Evolutionary conservation across 192 early-diverging fungal species (phyloP).

Genomic region (Coemansia sp.): DNA sequence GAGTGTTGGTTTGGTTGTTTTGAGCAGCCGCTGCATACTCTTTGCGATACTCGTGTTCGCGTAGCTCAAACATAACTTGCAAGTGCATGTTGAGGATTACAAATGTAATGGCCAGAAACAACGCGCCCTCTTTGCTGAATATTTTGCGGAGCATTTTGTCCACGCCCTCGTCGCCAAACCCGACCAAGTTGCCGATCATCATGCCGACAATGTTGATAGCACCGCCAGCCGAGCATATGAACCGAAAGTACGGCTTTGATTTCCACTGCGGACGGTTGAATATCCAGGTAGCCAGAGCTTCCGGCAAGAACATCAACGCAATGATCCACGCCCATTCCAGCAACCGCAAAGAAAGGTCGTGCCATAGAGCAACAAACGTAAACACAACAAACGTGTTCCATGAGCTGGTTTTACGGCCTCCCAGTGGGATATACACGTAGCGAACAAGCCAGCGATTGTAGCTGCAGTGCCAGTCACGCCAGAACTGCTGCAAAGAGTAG

Average conservation of each 20-base stretch:
- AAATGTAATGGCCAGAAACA: slow-evolving; percentile 55
- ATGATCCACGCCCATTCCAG: slow-evolving; percentile 94
- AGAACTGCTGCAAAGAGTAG: slow-evolving; percentile 90
- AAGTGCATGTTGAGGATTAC: slow-evolving; percentile 60
- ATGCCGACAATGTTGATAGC: slow-evolving; percentile 86
- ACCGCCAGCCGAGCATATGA: slow-evolving; percentile 78
- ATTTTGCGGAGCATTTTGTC: slow-evolving; percentile 68
- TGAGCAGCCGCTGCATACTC: slow-evolving; percentile 15
- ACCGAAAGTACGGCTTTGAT: slow-evolving; percentile 60
- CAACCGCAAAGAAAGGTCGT: slow-evolving; percentile 82
- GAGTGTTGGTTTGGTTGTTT: no score
- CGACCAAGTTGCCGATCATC: slow-evolving; percentile 96
- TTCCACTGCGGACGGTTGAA: slow-evolving; percentile 36
- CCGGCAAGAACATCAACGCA: slow-evolving; percentile 81
- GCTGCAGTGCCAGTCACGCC: slow-evolving; percentile 94
- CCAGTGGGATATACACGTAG: slow-evolving; percentile 89
- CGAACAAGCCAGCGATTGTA: slow-evolving; percentile 90
- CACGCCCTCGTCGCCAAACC: slow-evolving; percentile 90
- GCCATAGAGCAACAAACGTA: slow-evolving; percentile 98
- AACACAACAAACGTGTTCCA: slow-evolving; percentile 87
- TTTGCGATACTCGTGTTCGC: slow-evolving; percentile 65
- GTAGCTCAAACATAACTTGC: slow-evolving; percentile 80
- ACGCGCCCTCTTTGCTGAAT: slow-evolving; percentile 47
- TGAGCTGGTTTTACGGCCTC: slow-evolving; percentile 65
- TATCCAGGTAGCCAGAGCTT: slow-evolving; percentile 62